Conservation (phyloP, 108 stramenopile species). For the Cylindrotheca closterium region DNA sequence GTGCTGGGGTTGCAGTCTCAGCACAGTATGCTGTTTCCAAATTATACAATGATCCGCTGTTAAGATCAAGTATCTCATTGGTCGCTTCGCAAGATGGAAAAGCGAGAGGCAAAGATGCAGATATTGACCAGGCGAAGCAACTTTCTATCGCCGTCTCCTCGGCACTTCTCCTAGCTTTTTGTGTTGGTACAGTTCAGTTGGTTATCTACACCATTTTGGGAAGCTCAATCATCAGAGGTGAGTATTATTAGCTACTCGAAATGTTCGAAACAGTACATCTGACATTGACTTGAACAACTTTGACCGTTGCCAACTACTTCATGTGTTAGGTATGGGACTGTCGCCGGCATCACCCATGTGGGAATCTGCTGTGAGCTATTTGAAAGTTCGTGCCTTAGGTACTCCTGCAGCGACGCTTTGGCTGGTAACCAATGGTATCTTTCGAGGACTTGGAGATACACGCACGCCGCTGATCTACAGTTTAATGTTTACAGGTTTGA, state of each 20-base stretch:
- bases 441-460: slow-evolving; percentile 93
- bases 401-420: slow-evolving; percentile 89
- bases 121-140: slow-evolving; percentile 19
- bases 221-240: slow-evolving; percentile 43
- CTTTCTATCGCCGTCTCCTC: slow-evolving; percentile 78
- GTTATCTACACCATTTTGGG: slow-evolving; percentile 69
- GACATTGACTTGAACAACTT: no score
- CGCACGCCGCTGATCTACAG: slow-evolving; percentile 83
- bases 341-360: slow-evolving; percentile 65
- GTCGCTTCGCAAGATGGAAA: slow-evolving; percentile 86
- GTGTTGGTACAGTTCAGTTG: slow-evolving; percentile 79
- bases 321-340: slow-evolving; percentile 63
- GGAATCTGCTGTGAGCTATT: slow-evolving; percentile 80
- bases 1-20: slow-evolving; percentile 90
- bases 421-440: slow-evolving; percentile 91
- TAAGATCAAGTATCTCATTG: slow-evolving; percentile 85
- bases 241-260: neutral
- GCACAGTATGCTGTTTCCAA: slow-evolving; percentile 90
- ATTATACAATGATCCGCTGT: slow-evolving; percentile 90
- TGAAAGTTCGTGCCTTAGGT: slow-evolving; percentile 78
- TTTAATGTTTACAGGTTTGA: slow-evolving; percentile 72
- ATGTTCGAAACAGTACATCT: no score
- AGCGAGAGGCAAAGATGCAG: slow-evolving; percentile 28
- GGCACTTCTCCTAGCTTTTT: slow-evolving; percentile 80
- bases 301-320: neutral